Evolutionary conservation across 495 filamentous ascomycete genomes (phyloP), one percentile per base, ranked within the genome.

Genomic region (Niebla homalea): DNA sequence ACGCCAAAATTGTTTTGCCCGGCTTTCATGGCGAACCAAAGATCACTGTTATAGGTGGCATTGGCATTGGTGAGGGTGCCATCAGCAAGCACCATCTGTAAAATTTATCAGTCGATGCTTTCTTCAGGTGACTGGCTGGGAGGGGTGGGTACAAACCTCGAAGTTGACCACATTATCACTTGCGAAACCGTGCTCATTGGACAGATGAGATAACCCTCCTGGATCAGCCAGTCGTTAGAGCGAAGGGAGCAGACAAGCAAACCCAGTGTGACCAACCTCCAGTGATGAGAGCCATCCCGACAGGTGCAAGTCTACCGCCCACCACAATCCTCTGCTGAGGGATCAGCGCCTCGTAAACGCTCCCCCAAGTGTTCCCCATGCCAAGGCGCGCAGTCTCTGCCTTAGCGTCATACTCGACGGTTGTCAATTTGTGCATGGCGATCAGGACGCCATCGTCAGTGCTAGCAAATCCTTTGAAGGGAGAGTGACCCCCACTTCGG

Each of bases 81-180:
- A 56, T 81, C 69, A 18, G 78, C 72, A 7, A 78, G 75, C 2
- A 82, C 78, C 4, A 84, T 71, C 61, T 82, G n/a, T n/a, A n/a
- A n/a, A n/a, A n/a, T n/a, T n/a, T n/a, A n/a, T n/a, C n/a, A n/a
- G n/a, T n/a, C n/a, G n/a, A n/a, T n/a, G n/a, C n/a, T n/a, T n/a
- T n/a, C n/a, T n/a, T n/a, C n/a, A n/a, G n/a, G n/a, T n/a, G n/a
- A n/a, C n/a, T n/a, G n/a, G n/a, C n/a, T n/a, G n/a, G n/a, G n/a
- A n/a, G n/a, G n/a, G n/a, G n/a, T n/a, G n/a, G n/a, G n/a, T n/a
- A n/a, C n/a, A n/a, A n/a, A n/a, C n/a, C n/a, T n/a, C 74, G 36
- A 68, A 80, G 43, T 67, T 66, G 32, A 64, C 49, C 1, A 79
- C 72, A 14, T 59, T 73, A 57, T 79, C 70, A 54, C 69, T 75